phyloP scores from a whole-genome alignment of 345 rosid genomes.

The Laguncularia racemosa region DNA sequence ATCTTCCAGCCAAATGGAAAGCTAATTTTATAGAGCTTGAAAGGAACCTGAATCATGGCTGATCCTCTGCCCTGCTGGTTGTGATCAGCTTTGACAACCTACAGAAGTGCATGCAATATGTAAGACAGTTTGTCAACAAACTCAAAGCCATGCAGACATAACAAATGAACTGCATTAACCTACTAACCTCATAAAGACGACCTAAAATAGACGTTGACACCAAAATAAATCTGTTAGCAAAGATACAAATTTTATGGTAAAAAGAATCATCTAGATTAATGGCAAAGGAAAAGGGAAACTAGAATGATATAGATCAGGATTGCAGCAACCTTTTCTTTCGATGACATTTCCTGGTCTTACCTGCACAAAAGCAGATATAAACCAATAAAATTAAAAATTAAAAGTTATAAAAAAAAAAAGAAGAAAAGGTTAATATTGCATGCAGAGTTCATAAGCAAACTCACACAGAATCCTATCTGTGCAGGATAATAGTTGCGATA shows the following conservation, averaged over 20 bases:
- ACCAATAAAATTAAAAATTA: too few relatives aligned
- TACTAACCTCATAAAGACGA: conserved; percentile 58
- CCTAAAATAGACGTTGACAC: conserved; percentile 33
- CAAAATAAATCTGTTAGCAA: background rate
- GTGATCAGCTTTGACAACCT: conserved; percentile 80
- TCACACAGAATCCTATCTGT: too few relatives aligned
- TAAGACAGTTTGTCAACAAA: conserved; percentile 4
- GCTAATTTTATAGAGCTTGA: background rate
- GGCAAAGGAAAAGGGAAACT: background rate
- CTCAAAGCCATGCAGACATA: background rate
- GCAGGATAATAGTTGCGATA: too few relatives aligned
- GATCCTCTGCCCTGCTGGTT: conserved; percentile 94
- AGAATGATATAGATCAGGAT: background rate
- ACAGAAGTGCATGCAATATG: conserved; percentile 1
- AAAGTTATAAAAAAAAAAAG: too few relatives aligned
- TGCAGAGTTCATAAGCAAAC: too few relatives aligned
- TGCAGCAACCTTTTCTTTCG: conserved; percentile 61
- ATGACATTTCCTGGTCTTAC: conserved; percentile 76
- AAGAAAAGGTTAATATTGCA: too few relatives aligned
- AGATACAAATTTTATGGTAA: background rate
- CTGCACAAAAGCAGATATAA: conserved; percentile 25
- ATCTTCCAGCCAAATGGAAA: background rate
- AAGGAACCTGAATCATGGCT: conserved; percentile 67
- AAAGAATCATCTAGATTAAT: background rate
- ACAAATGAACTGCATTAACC: background rate